phyloP scores from a whole-genome alignment of 768 basidiomycete genomes.

The Pisolithus orientalis region DNA sequence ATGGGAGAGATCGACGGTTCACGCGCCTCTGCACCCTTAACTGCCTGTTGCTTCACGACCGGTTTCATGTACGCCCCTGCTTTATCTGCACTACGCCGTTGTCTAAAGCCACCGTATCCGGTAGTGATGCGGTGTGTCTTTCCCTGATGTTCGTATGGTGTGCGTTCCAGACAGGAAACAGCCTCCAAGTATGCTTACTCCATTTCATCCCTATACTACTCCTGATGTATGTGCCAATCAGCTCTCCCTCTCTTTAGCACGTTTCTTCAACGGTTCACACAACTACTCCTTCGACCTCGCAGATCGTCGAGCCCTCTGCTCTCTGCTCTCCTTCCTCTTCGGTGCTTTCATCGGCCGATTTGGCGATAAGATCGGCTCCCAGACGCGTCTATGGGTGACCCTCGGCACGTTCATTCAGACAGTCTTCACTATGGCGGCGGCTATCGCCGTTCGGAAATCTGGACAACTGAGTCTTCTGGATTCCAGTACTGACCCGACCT shows the following conservation, averaged over 20 bases:
- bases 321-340: constrained; percentile 67
- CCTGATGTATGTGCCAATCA: constrained; percentile 22
- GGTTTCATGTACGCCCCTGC: constrained; percentile 52
- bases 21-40: constrained; percentile 43
- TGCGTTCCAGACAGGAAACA: constrained; percentile 75
- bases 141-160: constrained; percentile 76
- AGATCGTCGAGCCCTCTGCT: constrained; percentile 79
- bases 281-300: constrained; percentile 67
- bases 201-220: not conserved
- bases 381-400: constrained; percentile 71
- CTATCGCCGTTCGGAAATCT: constrained; percentile 67
- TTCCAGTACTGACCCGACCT: constrained; percentile 56
- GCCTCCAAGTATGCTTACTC: constrained; percentile 44
- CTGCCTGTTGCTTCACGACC: constrained; percentile 68
- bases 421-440: constrained; percentile 67
- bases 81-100: not conserved
- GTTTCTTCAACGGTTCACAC: constrained; percentile 57
- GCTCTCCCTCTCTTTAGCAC: constrained; percentile 74
- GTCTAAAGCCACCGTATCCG: not conserved
- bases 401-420: constrained; percentile 68
- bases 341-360: constrained; percentile 77
- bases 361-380: constrained; percentile 73
- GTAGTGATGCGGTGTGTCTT: constrained; percentile 62
- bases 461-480: constrained; percentile 49
- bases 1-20: constrained; percentile 7